Evolutionary conservation across 2,329 filamentous ascomycete species (phyloP).

Genomic region (Epichloe elymi): DNA sequence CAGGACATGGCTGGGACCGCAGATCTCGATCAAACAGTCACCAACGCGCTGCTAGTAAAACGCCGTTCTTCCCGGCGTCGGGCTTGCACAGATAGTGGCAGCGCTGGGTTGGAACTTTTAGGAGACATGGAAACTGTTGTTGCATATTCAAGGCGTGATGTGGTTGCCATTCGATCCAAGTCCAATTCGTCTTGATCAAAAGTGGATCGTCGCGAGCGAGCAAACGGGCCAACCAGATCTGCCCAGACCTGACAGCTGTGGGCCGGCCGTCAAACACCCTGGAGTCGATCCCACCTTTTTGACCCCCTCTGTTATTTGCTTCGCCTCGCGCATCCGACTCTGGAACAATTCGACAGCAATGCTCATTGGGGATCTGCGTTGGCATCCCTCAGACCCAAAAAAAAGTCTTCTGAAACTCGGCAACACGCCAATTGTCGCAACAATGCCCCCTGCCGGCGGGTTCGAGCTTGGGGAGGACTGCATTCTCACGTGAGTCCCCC

Average conservation of each 20-base stretch:
- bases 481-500: background rate
- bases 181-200: too few species aligned
- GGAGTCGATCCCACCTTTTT: too few species aligned
- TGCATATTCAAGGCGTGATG: too few species aligned
- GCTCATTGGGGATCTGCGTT: background rate
- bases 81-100: conserved; percentile 12
- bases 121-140: too few species aligned
- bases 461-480: conserved; percentile 5
- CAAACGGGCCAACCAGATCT: too few species aligned
- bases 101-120: too few species aligned
- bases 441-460: background rate
- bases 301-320: too few species aligned
- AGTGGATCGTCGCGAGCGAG: too few species aligned
- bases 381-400: background rate
- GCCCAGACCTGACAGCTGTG: background rate
- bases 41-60: conserved; percentile 15
- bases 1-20: conserved; percentile 1
- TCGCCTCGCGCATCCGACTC: too few species aligned
- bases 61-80: conserved; percentile 25
- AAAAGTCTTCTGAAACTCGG: conserved; percentile 5
- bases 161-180: too few species aligned
- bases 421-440: conserved; percentile 10
- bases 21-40: conserved; percentile 15
- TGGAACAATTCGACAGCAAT: too few species aligned
- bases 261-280: background rate